Base-by-base conservation (phyloP, 2,329 filamentous ascomycete genomes). In the Sporothrix brasiliensis region DNA sequence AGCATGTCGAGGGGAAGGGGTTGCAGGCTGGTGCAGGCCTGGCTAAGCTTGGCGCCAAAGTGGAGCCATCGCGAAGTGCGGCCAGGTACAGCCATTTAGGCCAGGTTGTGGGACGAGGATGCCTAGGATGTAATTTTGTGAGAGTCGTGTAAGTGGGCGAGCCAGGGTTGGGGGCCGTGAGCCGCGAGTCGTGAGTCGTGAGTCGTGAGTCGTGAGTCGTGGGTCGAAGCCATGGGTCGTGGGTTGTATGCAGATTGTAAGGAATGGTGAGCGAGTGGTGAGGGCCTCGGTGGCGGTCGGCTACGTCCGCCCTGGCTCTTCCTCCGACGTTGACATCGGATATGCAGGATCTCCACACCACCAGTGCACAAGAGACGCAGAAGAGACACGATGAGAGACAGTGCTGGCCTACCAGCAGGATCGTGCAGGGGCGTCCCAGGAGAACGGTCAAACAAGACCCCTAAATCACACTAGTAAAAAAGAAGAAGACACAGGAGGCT, bases 21-120 rank as follows among this genome's bases (percentile, higher is more conserved):
- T n/a, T 52, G 49, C 47, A 53, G 41, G 16, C 61, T 53, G 47
- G 49, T 52, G 63, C 49, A 67, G 47, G 60, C 69, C 52, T 67
- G 61, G 53, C 69, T 53, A 10, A 47, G 58, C 68, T 69, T 69
- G 60, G 68, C 68, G 60, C 68, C 68, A 58, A 65, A 69, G 68
- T 50, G 41, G 47, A 69, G 68, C 47, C 67, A 54, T 70, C 44
- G 52, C 52, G 58, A 50, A 41, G 53, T 44, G 34, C 14, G 13
- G 30, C 52, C 24, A 27, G 61, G 49, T 52, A 49, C 49, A 67
- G 27, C 30, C 50, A 21, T 9, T 21, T 19, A n/a, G 50, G 11
- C 52, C 24, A 30, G 24, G 52, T 13, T 54, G 24, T 11, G 21
- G 52, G 52, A 54, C 14, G 52, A 54, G 27, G 52, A 54, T 54